Base-by-base conservation (phyloP, 495 filamentous ascomycete species). In the Penicillium soppii region DNA sequence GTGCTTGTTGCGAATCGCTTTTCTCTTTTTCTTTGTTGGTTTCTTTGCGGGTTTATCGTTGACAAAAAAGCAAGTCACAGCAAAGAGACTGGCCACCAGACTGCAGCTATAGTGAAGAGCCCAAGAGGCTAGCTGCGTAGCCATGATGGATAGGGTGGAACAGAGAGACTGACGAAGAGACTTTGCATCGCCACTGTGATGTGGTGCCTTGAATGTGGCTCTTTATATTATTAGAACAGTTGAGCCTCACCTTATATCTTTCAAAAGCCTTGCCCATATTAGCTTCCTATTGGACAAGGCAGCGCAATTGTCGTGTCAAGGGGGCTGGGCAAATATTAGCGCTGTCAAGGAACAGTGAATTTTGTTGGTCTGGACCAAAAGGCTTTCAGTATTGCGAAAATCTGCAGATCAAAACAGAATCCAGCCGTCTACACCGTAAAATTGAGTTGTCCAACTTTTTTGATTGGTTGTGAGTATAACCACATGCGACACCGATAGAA, bases 41-140 rank as follows among this genome's bases (percentile, higher is more conserved):
- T n/a, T 7, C 21, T 8, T 4, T 17, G 16, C 10, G n/a, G n/a
- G n/a, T n/a, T n/a, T n/a, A n/a, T n/a, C n/a, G n/a, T 40, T 25
- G 8, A 49, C 20, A 13, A 49, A 39, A 49, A 33, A 5, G 7
- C 36, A 30, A 12, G 32, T 10, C n/a, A 49, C 37, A 40, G 41
- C 23, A 5, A 30, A 49, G 4, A 49, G 37, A 41, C 36, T 40
- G 25, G 23, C 25, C 12, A 49, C 8, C 19, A 49, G 15, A 30
- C 36, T 32, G 30, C 47, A 49, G 37, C 47, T 32, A 10, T 49
- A 41, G 23, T 49, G 47, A 30, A 49, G 47, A 10, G 26, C 23
- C 25, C 5, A 36, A 33, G 16, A 32, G n/a, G 27, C 36, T 16
- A 32, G 26, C 47, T 41, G 47, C 10, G 37, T 32, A 30, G 26